Conservation (phyloP, 2,329 filamentous ascomycete species). For the Pestalotiopsis sp. region DNA sequence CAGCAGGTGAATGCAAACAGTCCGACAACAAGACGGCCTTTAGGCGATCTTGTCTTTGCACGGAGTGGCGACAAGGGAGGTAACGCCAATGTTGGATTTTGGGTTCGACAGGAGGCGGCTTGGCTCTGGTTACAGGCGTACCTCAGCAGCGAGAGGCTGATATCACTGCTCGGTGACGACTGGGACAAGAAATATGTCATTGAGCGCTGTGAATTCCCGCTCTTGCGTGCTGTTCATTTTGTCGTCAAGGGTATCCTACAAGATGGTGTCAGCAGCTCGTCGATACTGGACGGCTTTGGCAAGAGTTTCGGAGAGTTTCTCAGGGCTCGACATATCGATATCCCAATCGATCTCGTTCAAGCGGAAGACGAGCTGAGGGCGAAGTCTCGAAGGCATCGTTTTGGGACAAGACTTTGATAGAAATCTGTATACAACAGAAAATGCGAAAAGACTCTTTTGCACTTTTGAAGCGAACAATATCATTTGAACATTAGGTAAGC, state of each 20-base stretch:
- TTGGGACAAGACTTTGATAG: not conserved
- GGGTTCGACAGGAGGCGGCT: conserved; percentile 16
- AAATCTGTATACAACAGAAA: not conserved
- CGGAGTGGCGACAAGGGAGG: conserved; percentile 26
- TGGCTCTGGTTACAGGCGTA: conserved; percentile 18
- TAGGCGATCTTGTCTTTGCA: conserved; percentile 32
- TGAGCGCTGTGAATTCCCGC: conserved; percentile 45
- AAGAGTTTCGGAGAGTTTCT: conserved; percentile 55
- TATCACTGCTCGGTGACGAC: conserved; percentile 10
- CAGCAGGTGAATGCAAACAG: conserved; percentile 15
- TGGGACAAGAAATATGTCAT: conserved; percentile 39
- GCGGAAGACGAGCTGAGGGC: conserved; percentile 16
- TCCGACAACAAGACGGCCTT: conserved; percentile 22
- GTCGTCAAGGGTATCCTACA: conserved; percentile 45
- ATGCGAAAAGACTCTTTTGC: too few relatives aligned
- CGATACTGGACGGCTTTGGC: conserved; percentile 47
- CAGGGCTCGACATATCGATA: conserved; percentile 27
- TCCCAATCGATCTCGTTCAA: conserved; percentile 25
- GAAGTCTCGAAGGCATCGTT: not conserved
- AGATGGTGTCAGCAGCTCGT: conserved; percentile 46
- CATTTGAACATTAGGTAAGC: too few relatives aligned
- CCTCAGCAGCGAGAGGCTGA: not conserved
- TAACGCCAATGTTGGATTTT: conserved; percentile 22
- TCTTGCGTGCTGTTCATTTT: conserved; percentile 43
- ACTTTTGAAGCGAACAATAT: too few relatives aligned